Conservation (phyloP, 306 rosid genomes). For the Casuarina glauca region DNA sequence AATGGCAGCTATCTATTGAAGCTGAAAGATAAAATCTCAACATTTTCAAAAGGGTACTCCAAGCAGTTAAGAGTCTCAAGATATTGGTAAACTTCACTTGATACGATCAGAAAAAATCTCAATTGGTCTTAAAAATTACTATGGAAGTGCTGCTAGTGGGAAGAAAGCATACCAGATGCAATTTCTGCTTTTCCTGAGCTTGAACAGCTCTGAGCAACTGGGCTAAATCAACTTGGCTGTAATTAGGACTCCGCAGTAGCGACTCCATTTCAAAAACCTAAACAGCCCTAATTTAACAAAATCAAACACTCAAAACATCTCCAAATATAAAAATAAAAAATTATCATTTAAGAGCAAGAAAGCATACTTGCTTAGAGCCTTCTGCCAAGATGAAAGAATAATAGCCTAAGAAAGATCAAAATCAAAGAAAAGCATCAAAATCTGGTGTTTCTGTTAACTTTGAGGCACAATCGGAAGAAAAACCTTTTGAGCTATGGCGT, state of each 20-base stretch:
- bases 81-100: too few relatives aligned
- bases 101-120: too few relatives aligned
- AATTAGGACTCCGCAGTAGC: constrained; percentile 50
- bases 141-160: background rate
- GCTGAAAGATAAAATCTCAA: too few relatives aligned
- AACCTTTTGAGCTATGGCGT: constrained; percentile 68
- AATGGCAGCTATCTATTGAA: too few relatives aligned
- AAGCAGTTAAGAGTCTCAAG: too few relatives aligned
- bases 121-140: background rate
- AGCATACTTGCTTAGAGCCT: constrained; percentile 67
- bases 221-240: constrained; percentile 68
- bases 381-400: constrained; percentile 38
- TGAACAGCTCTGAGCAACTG: constrained; percentile 81
- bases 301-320: constrained; percentile 20
- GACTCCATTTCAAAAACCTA: constrained; percentile 80
- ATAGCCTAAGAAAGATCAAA: background rate
- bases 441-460: background rate
- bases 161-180: constrained; percentile 56
- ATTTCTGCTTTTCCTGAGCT: constrained; percentile 79
- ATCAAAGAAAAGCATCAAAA: background rate
- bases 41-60: too few relatives aligned
- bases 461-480: constrained; percentile 5
- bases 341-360: background rate
- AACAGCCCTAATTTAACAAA: constrained; percentile 36
- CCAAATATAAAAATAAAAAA: background rate